Evolutionary conservation across 2,329 filamentous ascomycete genomes (phyloP), one percentile per base, ranked within the genome.

Genomic region (Penicillium sp.): DNA sequence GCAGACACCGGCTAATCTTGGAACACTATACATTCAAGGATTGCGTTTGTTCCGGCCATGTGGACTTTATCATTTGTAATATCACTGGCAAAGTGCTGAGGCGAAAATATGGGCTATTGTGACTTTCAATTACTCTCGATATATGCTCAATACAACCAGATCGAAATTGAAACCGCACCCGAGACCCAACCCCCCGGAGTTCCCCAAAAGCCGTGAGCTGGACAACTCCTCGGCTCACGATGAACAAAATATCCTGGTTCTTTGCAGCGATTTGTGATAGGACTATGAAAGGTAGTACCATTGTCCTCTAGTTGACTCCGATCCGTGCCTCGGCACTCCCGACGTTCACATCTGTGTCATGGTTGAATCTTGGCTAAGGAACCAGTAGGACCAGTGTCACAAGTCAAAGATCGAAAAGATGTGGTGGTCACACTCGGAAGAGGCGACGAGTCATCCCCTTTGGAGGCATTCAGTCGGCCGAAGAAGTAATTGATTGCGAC

Each of bases 401-500:
- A 62, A 26, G 49, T 33, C 34, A 61, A 50, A 9, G 53, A 59
- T 34, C 47, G 52, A 23, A 62, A 53, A 28, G 59, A 61, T 34
- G 63, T 65, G 24, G 57, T 63, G 3, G 60, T 62, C 26, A 56
- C 43, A 42, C 47, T 53, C 23, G 47, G 12, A 42, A 45, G 18
- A 10, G 55, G 47, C 4, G 46, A 42, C 4, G 52, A 41, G 8
- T 51, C 23, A 16, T 49, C 47, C 12, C 51, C 47, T 21, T 51
- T 24, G 15, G 42, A 10, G 4, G 44, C 56, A 23, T 66, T 58
- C 43, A 72, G 70, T 45, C 70, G 63, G 10, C 73, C 73, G 21
- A 55, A 56, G 43, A 77, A 72, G 58, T 69, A 77, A 52, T 72
- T 76, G 6, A 64, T 70, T 1, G 70, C 71, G 18, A 75, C 41